Evolutionary conservation across 2,329 filamentous ascomycete genomes (phyloP), one percentile per base, ranked within the genome.

Genomic region (Fusarium sp.): DNA sequence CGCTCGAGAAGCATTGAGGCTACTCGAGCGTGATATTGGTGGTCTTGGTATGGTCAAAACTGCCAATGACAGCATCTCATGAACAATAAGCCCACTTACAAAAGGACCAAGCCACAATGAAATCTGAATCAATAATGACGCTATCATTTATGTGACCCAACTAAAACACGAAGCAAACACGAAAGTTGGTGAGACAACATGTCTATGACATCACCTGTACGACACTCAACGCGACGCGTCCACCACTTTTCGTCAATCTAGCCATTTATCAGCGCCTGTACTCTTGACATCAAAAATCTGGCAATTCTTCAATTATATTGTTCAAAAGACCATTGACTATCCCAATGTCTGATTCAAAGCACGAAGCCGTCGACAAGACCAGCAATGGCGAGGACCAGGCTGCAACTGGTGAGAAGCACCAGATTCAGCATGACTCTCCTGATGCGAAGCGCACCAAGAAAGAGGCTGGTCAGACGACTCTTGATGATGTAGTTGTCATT

Each of bases 1-100:
- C 60, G 81, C 82, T 21, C 77, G 82, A 45, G 80, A 82, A 21
- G 82, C 82, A 6, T 72, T 84, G 42, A 79, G 81, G 5, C 77
- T 84, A 61, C 74, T 84, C 46, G 82, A 84, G 66, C 78, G 78
- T 54, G 79, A 80, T 39, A 77, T 78, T 38, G 77, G 77, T 19
- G 77, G 77, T 8, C 68, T 78, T 1, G 77, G 77, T 14, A 74
- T 78, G 68, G 77, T 78, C 7, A 78, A 73, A 35, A 45, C 66
- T 25, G 67, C 63, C 31, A 15, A 69, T 35, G 72, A 76, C 29
- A 48, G 56, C 12, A 49, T 69, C 18, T 35, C 66, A 27, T 77
- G 52, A 73, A 41, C 4, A 25, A 21, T 18, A 4, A 15, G 29
- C 29, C 27, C 1, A 10, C 21, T 29, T 35, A 25, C 27, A 29